Conservation (phyloP, 805 yeast genomes). For the Maudiozyma turicensis region DNA sequence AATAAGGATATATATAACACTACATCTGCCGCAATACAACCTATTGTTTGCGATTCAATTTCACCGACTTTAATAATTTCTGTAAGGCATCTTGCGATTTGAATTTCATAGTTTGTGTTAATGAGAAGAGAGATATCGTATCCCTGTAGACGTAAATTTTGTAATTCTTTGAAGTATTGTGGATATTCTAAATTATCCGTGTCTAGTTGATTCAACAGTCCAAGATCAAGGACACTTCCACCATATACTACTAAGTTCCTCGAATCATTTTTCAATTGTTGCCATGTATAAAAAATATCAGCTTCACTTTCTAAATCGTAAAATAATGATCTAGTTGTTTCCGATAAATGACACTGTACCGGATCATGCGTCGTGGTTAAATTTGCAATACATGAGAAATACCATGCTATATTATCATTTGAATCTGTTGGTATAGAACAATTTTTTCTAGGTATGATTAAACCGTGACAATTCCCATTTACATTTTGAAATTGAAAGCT, state of each 20-base stretch:
- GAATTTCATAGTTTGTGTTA: conserved; percentile 51
- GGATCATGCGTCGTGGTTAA: conserved; percentile 57
- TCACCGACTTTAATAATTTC: conserved; percentile 86
- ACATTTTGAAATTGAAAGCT: conserved; percentile 83
- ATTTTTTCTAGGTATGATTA: conserved; percentile 60
- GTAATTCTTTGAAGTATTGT: conserved; percentile 50
- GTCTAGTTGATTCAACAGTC: conserved; percentile 65
- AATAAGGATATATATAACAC: conserved; percentile 74
- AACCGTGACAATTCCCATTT: conserved; percentile 77
- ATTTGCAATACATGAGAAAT: conserved; percentile 72
- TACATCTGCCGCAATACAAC: conserved; percentile 85
- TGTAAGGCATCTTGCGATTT: conserved; percentile 69
- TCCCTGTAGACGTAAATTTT: conserved; percentile 51
- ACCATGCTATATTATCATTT: conserved; percentile 76
- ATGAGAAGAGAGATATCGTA: conserved; percentile 72
- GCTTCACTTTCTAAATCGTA: conserved; percentile 54
- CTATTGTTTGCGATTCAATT: conserved; percentile 81
- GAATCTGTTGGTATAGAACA: conserved; percentile 61
- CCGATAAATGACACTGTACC: conserved; percentile 84
- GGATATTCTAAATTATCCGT: conserved; percentile 66
- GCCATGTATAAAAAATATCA: conserved; percentile 86
- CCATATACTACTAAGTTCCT: conserved; percentile 81
- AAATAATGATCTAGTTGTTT: conserved; percentile 57
- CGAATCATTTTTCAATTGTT: conserved; percentile 56
- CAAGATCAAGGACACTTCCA: conserved; percentile 80